Conservation (phyloP, 371 early-diverging fungal genomes). For the Mucor ambiguus region DNA sequence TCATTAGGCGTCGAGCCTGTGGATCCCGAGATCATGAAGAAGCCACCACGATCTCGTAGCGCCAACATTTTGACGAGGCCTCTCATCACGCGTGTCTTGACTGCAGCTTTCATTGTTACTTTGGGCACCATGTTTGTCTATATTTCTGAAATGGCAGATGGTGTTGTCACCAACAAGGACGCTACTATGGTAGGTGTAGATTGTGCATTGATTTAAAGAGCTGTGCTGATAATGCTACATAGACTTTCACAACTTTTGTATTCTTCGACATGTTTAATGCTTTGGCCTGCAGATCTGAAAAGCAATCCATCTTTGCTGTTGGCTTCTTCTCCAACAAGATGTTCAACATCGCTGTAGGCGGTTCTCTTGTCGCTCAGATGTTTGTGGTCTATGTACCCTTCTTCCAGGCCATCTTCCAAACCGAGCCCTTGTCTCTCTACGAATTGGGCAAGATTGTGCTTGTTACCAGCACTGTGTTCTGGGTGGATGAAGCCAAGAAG, state of each 20-base stretch:
- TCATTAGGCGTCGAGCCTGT: constrained; percentile 87
- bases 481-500: constrained; percentile 71
- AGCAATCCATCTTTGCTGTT: constrained; percentile 78
- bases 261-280: constrained; percentile 97
- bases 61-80: constrained; percentile 78
- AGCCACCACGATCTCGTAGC: constrained; percentile 77
- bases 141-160: constrained; percentile 77
- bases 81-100: constrained; percentile 77
- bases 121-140: constrained; percentile 88
- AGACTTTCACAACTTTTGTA: constrained; percentile 96
- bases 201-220: neutral
- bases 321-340: constrained; percentile 87
- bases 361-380: constrained; percentile 85
- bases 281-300: constrained; percentile 85
- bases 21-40: constrained; percentile 81
- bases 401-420: constrained; percentile 92
- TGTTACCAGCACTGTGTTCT: constrained; percentile 74
- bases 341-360: constrained; percentile 84
- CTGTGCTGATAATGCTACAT: neutral
- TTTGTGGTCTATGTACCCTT: constrained; percentile 89
- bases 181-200: constrained; percentile 86
- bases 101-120: constrained; percentile 82
- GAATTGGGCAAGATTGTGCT: constrained; percentile 71
- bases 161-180: constrained; percentile 73
- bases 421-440: constrained; percentile 73